Evolutionary conservation across 2,329 filamentous ascomycete species (phyloP), one percentile per base, ranked within the genome.

Genomic region (Ophiostoma ips): DNA sequence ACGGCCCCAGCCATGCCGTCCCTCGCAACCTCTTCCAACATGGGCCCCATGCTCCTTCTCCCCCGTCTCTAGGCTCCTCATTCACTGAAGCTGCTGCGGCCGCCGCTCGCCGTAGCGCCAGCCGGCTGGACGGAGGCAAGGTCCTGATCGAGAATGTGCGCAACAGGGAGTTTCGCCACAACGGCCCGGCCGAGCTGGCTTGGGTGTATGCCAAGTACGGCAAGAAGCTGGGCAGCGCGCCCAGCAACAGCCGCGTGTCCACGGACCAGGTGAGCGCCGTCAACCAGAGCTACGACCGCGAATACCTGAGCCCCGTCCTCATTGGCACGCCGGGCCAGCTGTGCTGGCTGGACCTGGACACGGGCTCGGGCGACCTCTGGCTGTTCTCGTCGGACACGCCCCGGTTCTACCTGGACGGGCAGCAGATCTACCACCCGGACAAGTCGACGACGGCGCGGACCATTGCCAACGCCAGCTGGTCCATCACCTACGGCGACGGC

Each of bases 281-380:
- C 28, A 62, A 62, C 46, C 55, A 62, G 43, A 56, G 34, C 11
- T 58, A 68, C 45, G 79, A 83, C 55, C 65, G 66, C 3, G 71
- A 80, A 59, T 83, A 80, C 51, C 65, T 81, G 30, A 71, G 75
- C 50, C 76, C 80, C 0, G 76, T 87, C 44, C 71, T 68, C 2
- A 68, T 87, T 54, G 84, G 83, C 41, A 73, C 60, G 1, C 71
- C 71, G 6, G 56, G 62, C 6, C 77, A 81, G 57, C 74, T 67
- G 3, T 61, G 86, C 55, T 73, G 78, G 52, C 62, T 88, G 53
- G 81, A 86, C 60, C 74, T 88, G 53, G 84, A 88, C 56, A 88
- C 84, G 13, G 75, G 73, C 11, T 77, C 74, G 8, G 66, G 70
- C 10, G 75, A 77, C 52, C 63, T 75, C 81, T 77, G 74, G 74